These are phyloP conservation scores for Beauveria pseudobassiana DNA, from an alignment of 2,329 filamentous ascomycete species.

Conservation along the genomic window DNA sequence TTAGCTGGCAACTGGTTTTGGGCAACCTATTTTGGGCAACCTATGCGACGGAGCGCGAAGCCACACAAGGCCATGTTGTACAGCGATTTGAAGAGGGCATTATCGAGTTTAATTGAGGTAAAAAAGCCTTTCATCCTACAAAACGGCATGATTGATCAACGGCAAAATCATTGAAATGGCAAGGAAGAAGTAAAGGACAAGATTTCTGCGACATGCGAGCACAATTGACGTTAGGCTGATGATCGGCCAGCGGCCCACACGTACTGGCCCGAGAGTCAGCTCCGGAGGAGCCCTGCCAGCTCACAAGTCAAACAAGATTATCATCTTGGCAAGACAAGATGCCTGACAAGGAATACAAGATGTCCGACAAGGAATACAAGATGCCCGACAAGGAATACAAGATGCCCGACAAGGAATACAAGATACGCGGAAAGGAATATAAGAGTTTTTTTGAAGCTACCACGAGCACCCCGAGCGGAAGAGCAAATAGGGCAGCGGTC, in stretches of 20 bases:
- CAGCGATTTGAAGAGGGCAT: not conserved
- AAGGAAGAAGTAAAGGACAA: not conserved
- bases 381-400: not conserved
- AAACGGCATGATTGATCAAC: not conserved
- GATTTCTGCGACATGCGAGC: not conserved
- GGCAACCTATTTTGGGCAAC: not conserved
- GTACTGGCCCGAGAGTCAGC: not conserved
- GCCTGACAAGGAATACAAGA: not conserved
- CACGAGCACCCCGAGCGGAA: no score
- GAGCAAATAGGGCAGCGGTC: no score
- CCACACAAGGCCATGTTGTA: not conserved
- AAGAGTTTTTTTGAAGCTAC: not conserved
- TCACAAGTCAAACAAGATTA: not conserved
- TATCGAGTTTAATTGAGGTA: no score
- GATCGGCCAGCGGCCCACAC: not conserved
- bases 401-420: not conserved
- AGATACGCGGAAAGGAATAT: not conserved
- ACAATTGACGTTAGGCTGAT: not conserved
- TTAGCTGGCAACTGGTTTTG: not conserved
- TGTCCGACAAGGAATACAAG: not conserved
- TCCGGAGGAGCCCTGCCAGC: not conserved
- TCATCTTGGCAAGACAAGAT: not conserved
- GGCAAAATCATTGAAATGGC: not conserved
- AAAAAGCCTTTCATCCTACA: not conserved
- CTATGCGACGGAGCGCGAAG: not conserved